phyloP scores from a whole-genome alignment of 352 stramenopile species.

The Salisapilia sapeloensis region DNA sequence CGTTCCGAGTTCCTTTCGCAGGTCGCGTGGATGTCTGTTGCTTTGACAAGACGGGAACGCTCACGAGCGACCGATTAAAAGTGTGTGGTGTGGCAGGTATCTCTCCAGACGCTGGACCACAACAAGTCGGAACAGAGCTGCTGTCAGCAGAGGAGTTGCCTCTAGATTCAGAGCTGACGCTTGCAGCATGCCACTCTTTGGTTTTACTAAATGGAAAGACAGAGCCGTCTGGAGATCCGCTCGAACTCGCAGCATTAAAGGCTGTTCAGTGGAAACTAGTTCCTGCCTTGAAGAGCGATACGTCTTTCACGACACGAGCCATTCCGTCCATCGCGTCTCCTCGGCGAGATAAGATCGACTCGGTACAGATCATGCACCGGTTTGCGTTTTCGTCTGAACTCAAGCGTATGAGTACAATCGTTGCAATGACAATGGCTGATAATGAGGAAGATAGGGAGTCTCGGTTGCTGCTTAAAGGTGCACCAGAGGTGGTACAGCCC shows the following conservation, averaged over 20 bases:
- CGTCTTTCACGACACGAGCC: slow-evolving; percentile 3
- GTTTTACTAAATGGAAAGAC: slow-evolving; percentile 74
- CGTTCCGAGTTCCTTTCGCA: slow-evolving; percentile 87
- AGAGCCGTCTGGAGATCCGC: slow-evolving; percentile 86
- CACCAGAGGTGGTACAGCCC: slow-evolving; percentile 77
- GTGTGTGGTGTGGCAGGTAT: slow-evolving; percentile 19
- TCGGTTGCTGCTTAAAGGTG: slow-evolving; percentile 83
- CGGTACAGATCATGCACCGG: slow-evolving; percentile 51
- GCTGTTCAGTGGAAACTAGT: slow-evolving; percentile 44
- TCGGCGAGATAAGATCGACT: slow-evolving; percentile 10
- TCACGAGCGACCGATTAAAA: slow-evolving; percentile 86
- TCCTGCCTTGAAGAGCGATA: slow-evolving; percentile 6
- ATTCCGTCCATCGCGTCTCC: slow-evolving; percentile 14
- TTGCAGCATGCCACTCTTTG: slow-evolving; percentile 86
- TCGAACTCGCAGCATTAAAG: slow-evolving; percentile 85
- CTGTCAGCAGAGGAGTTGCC: slow-evolving; percentile 13
- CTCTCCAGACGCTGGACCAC: not conserved
- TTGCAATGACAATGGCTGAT: slow-evolving; percentile 12
- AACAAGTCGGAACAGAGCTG: slow-evolving; percentile 10
- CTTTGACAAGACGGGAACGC: slow-evolving; percentile 94
- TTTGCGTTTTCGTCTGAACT: slow-evolving; percentile 83
- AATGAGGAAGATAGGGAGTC: slow-evolving; percentile 13
- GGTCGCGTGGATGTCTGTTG: slow-evolving; percentile 84
- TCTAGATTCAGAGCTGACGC: slow-evolving; percentile 16
- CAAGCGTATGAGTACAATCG: slow-evolving; percentile 86